Evolutionary conservation across 2,329 filamentous ascomycete genomes (phyloP), one percentile per base, ranked within the genome.

Genomic region (Pseudocercospora musae): DNA sequence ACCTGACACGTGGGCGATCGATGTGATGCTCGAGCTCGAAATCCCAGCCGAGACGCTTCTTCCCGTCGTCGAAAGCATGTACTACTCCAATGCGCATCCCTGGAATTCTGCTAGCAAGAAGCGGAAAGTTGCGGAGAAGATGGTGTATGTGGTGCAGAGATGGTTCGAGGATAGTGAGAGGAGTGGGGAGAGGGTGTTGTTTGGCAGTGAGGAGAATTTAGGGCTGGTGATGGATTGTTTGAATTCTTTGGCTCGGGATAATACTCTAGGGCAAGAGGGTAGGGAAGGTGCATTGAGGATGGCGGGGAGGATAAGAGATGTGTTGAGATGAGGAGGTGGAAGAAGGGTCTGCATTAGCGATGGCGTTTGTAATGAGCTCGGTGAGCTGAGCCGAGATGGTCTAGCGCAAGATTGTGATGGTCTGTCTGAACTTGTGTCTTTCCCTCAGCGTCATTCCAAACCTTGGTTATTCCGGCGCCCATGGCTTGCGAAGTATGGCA

Each of bases 1-100:
- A n/a, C 78, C 80, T 0, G 69, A 81, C 5, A 82, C 79, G 33
- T 89, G 86, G 86, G 83, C 87, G 1, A 79, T 88, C 18, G 87
- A 90, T 70, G 78, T 89, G 1, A 87, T 91, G 72, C 75, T 90
- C 27, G 82, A 85, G 57, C 80, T 90, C 1, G 81, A 84, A 1
- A 83, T 89, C 18, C 78, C 86, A 0, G 82, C 83, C 63, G 88
- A 90, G 70, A 79, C 80, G 7, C 75, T 90, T 9, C 81, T 89
- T 68, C 79, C 82, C 1, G 83, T 87, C 1, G 77, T 91, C 9
- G 88, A 90, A 72, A 78, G 79, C 27, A 84, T 90, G 75, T 90
- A 87, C 77, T 89, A 89, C 74, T 84, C 84, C 40, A 85, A 88
- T 66, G 85, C 89, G 69, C 78, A 82, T 5, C 88, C 88, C 0